These are phyloP conservation scores for Colletotrichum neosansevieriae DNA, from an alignment of 2,329 filamentous ascomycete genomes.

Conservation along the genomic window DNA sequence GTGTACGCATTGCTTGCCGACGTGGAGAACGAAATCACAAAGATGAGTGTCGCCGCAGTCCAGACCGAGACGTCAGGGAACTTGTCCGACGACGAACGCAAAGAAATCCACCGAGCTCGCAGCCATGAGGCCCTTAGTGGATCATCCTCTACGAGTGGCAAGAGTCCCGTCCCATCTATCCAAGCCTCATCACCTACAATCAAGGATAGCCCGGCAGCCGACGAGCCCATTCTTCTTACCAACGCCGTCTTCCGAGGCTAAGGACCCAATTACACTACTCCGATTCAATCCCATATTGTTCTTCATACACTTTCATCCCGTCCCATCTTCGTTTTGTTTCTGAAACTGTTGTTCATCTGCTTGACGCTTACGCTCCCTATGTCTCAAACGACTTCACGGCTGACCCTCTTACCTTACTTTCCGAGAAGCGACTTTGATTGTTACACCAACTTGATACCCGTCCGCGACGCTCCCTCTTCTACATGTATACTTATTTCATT, in stretches of 20 bases:
- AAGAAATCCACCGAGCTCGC: constrained; percentile 59
- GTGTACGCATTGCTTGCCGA: constrained; percentile 76
- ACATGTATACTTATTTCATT: constrained; percentile 13
- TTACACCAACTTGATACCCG: constrained; percentile 37
- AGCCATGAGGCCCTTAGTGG: constrained; percentile 65
- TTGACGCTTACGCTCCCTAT: constrained; percentile 36
- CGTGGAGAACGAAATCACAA: constrained; percentile 71
- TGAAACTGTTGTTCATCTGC: constrained; percentile 23
- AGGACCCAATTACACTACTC: constrained; percentile 13
- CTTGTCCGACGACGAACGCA: constrained; percentile 52
- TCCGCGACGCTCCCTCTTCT: constrained; percentile 37
- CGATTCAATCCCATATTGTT: constrained; percentile 2
- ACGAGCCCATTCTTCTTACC: constrained; percentile 40
- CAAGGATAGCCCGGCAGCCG: constrained; percentile 33
- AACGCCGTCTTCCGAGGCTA: constrained; percentile 42
- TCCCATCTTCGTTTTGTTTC: constrained; percentile 25
- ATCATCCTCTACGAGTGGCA: constrained; percentile 43
- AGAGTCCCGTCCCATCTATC: constrained; percentile 47
- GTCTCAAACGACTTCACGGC: constrained; percentile 39
- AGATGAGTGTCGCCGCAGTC: constrained; percentile 50
- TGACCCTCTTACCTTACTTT: constrained; percentile 36
- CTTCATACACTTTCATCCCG: constrained; percentile 14
- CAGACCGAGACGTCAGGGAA: constrained; percentile 51
- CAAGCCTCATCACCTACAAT: constrained; percentile 43
- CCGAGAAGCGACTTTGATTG: constrained; percentile 26